Conservation (phyloP, 2,329 filamentous ascomycete genomes). For the Arthroderma sp. region DNA sequence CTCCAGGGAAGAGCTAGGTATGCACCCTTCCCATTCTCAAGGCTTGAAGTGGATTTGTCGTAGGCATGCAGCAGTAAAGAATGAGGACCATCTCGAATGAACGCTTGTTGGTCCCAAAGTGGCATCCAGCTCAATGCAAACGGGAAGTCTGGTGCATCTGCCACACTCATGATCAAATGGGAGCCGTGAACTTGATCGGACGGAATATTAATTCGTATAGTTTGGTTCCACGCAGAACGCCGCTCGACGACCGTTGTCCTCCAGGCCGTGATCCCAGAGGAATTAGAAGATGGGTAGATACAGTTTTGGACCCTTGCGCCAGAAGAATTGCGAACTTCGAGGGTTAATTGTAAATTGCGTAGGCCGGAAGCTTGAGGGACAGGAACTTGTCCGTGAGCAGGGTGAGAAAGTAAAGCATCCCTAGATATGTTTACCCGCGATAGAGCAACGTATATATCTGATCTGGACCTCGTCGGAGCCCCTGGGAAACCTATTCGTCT, state of each 20-base stretch:
- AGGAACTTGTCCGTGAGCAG: slow-evolving; percentile 68
- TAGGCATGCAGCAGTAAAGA: slow-evolving; percentile 74
- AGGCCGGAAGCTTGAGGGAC: slow-evolving; percentile 52
- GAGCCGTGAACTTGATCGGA: slow-evolving; percentile 67
- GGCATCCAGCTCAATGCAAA: slow-evolving; percentile 91
- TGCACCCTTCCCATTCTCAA: slow-evolving; percentile 61
- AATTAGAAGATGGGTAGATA: slow-evolving; percentile 77
- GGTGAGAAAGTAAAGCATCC: slow-evolving; percentile 49
- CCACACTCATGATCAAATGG: slow-evolving; percentile 80
- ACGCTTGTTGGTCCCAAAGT: slow-evolving; percentile 83
- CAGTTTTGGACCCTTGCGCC: slow-evolving; percentile 79
- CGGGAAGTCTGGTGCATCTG: slow-evolving; percentile 72
- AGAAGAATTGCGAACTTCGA: slow-evolving; percentile 69
- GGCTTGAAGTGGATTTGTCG: slow-evolving; percentile 73
- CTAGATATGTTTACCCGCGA: slow-evolving; percentile 64
- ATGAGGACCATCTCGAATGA: slow-evolving; percentile 74
- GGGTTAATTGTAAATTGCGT: slow-evolving; percentile 68
- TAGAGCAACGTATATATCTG: slow-evolving; percentile 88
- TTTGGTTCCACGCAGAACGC: slow-evolving; percentile 77
- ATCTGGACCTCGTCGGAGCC: slow-evolving; percentile 73
- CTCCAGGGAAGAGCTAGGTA: slow-evolving; percentile 79
- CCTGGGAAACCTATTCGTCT: slow-evolving; percentile 88
- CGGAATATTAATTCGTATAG: slow-evolving; percentile 64
- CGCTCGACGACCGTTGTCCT: slow-evolving; percentile 68
- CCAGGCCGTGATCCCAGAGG: slow-evolving; percentile 67